These are phyloP conservation scores for Solidago caesia DNA, from an alignment of 129 eudicot species.

Conservation along the genomic window DNA sequence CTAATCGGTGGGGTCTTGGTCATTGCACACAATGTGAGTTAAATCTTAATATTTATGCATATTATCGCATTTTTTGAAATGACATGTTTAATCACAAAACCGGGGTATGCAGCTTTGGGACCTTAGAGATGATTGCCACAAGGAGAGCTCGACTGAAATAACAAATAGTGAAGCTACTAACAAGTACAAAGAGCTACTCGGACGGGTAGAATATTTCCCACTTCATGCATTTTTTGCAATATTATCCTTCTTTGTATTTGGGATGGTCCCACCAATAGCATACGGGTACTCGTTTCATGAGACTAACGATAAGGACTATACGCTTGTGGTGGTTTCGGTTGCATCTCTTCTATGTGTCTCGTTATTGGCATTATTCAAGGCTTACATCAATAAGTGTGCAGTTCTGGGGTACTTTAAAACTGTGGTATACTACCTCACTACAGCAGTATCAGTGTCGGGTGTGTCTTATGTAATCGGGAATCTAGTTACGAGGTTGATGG, in stretches of 20 bases:
- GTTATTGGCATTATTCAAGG: slow-evolving; percentile 49
- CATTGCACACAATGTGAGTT: slow-evolving; percentile 53
- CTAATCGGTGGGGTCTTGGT: slow-evolving; percentile 52
- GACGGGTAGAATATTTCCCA: slow-evolving; percentile 36
- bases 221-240: slow-evolving; percentile 28
- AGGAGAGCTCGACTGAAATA: neutral
- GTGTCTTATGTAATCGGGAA: slow-evolving; percentile 58
- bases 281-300: slow-evolving; percentile 30
- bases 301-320: slow-evolving; percentile 21
- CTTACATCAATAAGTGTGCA: slow-evolving; percentile 26
- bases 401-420: slow-evolving; percentile 35
- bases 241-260: slow-evolving; percentile 37
- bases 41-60: neutral
- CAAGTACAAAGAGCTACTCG: slow-evolving; percentile 41
- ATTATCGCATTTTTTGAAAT: neutral
- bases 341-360: slow-evolving; percentile 50
- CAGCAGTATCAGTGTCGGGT: slow-evolving; percentile 42
- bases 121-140: slow-evolving; percentile 36
- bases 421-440: slow-evolving; percentile 38
- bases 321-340: slow-evolving; percentile 21
- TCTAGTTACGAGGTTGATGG: slow-evolving; percentile 35
- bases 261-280: slow-evolving; percentile 36
- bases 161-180: slow-evolving; percentile 14
- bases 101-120: slow-evolving; percentile 33
- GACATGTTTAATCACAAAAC: neutral